A percentile compares a stretch with the other conserved stretches of the same genome.
phyloP scores from a whole-genome alignment of 352 stramenopile species.

The Globisporangium rhizosaccharum region DNA sequence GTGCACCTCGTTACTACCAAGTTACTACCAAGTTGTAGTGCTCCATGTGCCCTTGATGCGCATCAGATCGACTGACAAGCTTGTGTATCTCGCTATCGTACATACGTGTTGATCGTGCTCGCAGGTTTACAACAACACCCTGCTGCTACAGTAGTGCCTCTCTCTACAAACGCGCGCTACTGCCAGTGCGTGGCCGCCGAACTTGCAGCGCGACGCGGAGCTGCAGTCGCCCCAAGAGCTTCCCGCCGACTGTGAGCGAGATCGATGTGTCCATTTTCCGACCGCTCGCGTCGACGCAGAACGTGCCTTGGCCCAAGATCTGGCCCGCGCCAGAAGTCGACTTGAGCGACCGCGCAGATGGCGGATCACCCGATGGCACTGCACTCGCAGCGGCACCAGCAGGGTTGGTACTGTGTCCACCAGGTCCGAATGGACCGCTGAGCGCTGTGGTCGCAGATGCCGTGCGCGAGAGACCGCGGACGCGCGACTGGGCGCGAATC shows the following conservation, averaged over 20 bases:
- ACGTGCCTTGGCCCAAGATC: conserved; percentile 57
- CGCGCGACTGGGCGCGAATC: conserved; percentile 29
- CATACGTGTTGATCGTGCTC: background rate
- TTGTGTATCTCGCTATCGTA: background rate
- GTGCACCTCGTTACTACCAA: too few relatives aligned
- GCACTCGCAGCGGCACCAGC: background rate
- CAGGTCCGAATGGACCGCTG: conserved; percentile 1
- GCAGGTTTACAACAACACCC: background rate
- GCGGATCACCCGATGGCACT: background rate
- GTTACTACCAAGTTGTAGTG: too few relatives aligned
- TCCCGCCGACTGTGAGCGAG: conserved; percentile 56
- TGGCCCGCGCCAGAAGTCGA: conserved; percentile 18
- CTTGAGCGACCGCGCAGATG: conserved; percentile 1
- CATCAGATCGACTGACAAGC: too few relatives aligned
- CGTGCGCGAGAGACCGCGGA: conserved; percentile 20
- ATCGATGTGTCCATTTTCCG: conserved; percentile 49
- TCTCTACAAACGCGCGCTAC: background rate
- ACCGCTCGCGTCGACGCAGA: conserved; percentile 48
- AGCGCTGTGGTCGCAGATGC: conserved; percentile 13
- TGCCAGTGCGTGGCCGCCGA: conserved; percentile 4
- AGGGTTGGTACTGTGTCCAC: background rate
- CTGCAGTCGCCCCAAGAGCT: conserved; percentile 52
- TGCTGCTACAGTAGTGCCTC: background rate
- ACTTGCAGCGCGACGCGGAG: conserved; percentile 54
- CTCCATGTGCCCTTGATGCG: too few relatives aligned